A percentile compares a stretch with the other conserved stretches of the same genome.
Conservation (phyloP, 2,329 filamentous ascomycete species). For the Paecilomyces fulvus region DNA sequence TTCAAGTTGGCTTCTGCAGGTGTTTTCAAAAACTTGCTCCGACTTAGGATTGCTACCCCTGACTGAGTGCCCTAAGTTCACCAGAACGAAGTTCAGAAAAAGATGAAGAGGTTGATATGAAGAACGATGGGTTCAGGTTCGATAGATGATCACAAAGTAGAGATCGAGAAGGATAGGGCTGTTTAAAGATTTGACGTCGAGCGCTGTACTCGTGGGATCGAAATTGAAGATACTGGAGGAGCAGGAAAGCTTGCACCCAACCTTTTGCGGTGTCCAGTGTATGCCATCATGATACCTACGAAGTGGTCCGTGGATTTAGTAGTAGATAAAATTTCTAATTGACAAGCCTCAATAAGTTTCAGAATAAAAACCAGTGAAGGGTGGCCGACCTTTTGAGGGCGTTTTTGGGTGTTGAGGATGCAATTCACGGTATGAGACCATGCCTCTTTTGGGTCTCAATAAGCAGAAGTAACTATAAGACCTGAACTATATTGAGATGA, state of each 20-base stretch:
- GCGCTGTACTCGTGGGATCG: too few species aligned
- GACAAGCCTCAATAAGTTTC: not conserved
- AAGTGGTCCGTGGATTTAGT: not conserved
- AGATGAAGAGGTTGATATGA: not conserved
- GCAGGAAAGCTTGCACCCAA: too few species aligned
- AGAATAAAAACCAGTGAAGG: not conserved
- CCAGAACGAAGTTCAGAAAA: not conserved
- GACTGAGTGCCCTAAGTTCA: not conserved
- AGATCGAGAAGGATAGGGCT: not conserved
- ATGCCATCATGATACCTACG: not conserved
- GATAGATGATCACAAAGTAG: not conserved
- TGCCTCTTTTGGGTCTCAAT: not conserved
- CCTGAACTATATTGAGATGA: not conserved
- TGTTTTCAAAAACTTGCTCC: too few species aligned
- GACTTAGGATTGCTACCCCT: too few species aligned
- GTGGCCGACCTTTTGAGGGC: not conserved
- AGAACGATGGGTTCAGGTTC: not conserved
- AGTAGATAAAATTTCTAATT: not conserved
- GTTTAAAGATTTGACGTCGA: too few species aligned
- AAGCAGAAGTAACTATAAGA: not conserved
- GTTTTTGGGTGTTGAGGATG: not conserved
- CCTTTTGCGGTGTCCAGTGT: not conserved
- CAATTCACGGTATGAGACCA: not conserved
- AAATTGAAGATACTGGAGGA: not conserved
- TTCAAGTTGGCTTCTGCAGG: not conserved